These are phyloP conservation scores for Jackrogersella minutella DNA, from an alignment of 495 filamentous ascomycete species.

Conservation along the genomic window DNA sequence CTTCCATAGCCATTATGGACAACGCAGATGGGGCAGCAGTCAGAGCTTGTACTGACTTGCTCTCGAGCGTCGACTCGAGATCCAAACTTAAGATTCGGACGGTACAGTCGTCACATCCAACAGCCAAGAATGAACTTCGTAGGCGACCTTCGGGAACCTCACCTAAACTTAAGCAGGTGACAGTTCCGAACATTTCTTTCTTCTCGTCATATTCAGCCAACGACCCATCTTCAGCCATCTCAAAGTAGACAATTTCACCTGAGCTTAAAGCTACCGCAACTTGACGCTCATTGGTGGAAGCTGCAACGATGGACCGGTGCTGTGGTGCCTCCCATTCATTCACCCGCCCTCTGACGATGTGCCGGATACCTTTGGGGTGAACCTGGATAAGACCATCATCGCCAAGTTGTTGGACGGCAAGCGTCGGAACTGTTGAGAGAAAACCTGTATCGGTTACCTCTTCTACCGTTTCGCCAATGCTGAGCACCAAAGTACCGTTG, in stretches of 20 bases:
- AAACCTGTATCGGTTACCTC: conserved; percentile 95
- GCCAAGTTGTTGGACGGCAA: conserved; percentile 93
- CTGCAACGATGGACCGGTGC: conserved; percentile 95
- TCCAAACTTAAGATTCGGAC: conserved; percentile 91
- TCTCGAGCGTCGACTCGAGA: conserved; percentile 87
- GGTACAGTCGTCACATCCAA: conserved; percentile 95
- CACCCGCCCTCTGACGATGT: conserved; percentile 82
- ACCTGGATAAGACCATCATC: conserved; percentile 94
- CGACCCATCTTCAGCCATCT: conserved; percentile 90
- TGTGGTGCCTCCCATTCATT: conserved; percentile 95
- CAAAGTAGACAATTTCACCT: conserved; percentile 96
- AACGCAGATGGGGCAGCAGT: conserved; percentile 88
- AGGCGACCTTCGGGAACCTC: conserved; percentile 88
- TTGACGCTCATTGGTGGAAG: conserved; percentile 90
- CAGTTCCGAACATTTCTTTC: conserved; percentile 93
- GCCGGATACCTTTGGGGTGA: conserved; percentile 91
- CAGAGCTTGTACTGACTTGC: conserved; percentile 90
- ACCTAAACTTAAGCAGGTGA: conserved; percentile 92
- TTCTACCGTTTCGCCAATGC: conserved; percentile 95
- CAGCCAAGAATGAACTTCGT: conserved; percentile 88
- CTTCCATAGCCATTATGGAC: conserved; percentile 93
- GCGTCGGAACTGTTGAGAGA: conserved; percentile 80
- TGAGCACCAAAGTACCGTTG: conserved; percentile 81
- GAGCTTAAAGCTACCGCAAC: conserved; percentile 93
- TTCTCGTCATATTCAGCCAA: conserved; percentile 95